Base-by-base conservation (phyloP, 441 rosid species). In the Biscutella laevigata region DNA sequence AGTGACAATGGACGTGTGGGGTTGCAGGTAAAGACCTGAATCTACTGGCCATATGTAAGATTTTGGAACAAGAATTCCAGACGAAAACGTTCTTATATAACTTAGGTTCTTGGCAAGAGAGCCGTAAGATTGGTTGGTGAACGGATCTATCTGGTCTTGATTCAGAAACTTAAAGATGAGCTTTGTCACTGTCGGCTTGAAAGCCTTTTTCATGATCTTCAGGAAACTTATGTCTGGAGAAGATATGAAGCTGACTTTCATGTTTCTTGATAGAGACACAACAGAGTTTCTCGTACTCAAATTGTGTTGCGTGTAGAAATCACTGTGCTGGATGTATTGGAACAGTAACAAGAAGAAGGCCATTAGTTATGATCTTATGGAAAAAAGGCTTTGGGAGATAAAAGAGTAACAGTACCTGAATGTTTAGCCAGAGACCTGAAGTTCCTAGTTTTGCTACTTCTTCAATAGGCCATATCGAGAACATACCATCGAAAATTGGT, bases 61-160 rank as follows among this genome's bases (percentile, higher is more conserved):
- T 79, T 91, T 91, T 2, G 91, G 94, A 42, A 85, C 71, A 30
- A 85, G 83, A 62, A 91, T 80, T 55, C 91, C 95, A n/a, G 94
- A 74, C 15, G 96, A 85, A 78, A 91, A 91, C 30, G 79, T 73
- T 77, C 61, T 83, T 69, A 88, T 74, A 41, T 65, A 80, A 21
- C 84, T 73, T 54, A 91, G 78, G 58, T 85, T 86, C 30, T 41
- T 68, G 20, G 47, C 37, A 26, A 88, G 80, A 69, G 82, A 72
- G 60, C 54, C 56, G 37, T 87, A 87, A 42, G 86, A 81, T 64
- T 72, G 83, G 67, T 84, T 83, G 42, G 77, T 83, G 41, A 81
- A 74, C 17, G 84, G 94, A 65, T 85, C 96, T 12, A 70, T 24
- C 12, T 51, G 75, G 25, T 57, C 56, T 61, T 44, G 26, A 20